Percentiles rank a stretch among this genome's conserved stretches.
Evolutionary conservation across 306 rosid genomes (phyloP).

Genomic region (Cicer cuneatum): DNA sequence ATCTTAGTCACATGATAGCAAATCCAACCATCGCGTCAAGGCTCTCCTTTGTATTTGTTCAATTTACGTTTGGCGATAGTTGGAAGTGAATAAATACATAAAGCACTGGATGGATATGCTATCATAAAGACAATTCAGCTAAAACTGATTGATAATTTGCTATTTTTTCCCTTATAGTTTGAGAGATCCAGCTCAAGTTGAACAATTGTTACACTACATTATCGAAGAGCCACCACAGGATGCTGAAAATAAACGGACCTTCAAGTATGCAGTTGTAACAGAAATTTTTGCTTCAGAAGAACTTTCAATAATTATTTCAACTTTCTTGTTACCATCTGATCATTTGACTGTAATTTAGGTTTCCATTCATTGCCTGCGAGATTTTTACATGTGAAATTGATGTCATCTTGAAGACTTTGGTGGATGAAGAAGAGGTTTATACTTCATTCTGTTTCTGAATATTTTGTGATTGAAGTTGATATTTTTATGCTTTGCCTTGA

Average conservation of each 20-base stretch:
- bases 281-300: constrained; percentile 18
- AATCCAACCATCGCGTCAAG: not conserved
- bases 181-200: constrained; percentile 95
- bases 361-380: constrained; percentile 97
- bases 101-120: constrained; percentile 14
- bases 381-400: constrained; percentile 97
- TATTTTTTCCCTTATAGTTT: constrained; percentile 58
- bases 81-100: constrained; percentile 17
- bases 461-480: constrained; percentile 27
- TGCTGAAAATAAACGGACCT: constrained; percentile 88
- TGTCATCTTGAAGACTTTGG: constrained; percentile 95
- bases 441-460: constrained; percentile 34
- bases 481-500: constrained; percentile 18
- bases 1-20: constrained; percentile 1
- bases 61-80: constrained; percentile 24
- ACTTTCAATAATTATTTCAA: constrained; percentile 12
- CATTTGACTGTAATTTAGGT: constrained; percentile 61
- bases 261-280: constrained; percentile 66
- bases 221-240: constrained; percentile 92
- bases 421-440: constrained; percentile 95
- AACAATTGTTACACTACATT: constrained; percentile 77
- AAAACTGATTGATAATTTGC: constrained; percentile 39
- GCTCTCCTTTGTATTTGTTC: constrained; percentile 2
- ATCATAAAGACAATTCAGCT: constrained; percentile 29
- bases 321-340: constrained; percentile 41